Evolutionary conservation across 1,284 basidiomycete genomes (phyloP).

Genomic region (Rhizoctonia solani): DNA sequence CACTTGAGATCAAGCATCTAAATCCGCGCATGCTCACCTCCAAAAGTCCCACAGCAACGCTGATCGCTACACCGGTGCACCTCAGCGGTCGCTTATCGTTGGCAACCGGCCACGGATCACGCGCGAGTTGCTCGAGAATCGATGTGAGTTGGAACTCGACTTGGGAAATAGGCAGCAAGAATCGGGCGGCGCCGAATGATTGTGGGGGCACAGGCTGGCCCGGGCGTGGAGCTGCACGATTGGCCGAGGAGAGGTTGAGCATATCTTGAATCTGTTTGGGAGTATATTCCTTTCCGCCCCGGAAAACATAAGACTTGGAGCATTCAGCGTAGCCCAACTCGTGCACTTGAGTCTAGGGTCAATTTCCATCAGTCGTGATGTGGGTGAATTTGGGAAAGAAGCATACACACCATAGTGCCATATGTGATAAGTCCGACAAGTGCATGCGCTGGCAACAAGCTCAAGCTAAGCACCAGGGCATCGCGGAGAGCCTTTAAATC

Average conservation of each 20-base stretch:
- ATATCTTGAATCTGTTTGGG: constrained; percentile 99
- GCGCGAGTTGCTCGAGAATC: constrained; percentile 85
- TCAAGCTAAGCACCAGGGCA: constrained; percentile 90
- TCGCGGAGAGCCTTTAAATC: constrained; percentile 95
- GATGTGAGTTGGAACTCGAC: constrained; percentile 97
- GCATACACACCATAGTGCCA: constrained; percentile 84
- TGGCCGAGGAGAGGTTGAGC: constrained; percentile 83
- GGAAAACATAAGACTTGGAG: constrained; percentile 98
- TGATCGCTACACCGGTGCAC: constrained; percentile 94
- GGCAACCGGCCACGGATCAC: constrained; percentile 98
- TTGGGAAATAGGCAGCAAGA: constrained; percentile 91
- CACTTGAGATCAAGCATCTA: background rate
- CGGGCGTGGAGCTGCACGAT: constrained; percentile 78
- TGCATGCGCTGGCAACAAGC: constrained; percentile 89
- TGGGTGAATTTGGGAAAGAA: background rate
- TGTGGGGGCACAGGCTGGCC: constrained; percentile 81
- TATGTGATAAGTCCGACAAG: constrained; percentile 95
- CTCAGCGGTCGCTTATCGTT: constrained; percentile 94
- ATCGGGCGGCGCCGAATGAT: constrained; percentile 84
- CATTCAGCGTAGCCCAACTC: constrained; percentile 97
- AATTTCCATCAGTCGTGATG: background rate
- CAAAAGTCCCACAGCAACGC: constrained; percentile 92
- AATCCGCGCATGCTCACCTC: constrained; percentile 58
- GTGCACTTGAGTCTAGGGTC: constrained; percentile 88
- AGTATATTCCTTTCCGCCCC: constrained; percentile 97